phyloP scores from a whole-genome alignment of 2,329 filamentous ascomycete genomes.

The Ophiostoma pallidulum region DNA sequence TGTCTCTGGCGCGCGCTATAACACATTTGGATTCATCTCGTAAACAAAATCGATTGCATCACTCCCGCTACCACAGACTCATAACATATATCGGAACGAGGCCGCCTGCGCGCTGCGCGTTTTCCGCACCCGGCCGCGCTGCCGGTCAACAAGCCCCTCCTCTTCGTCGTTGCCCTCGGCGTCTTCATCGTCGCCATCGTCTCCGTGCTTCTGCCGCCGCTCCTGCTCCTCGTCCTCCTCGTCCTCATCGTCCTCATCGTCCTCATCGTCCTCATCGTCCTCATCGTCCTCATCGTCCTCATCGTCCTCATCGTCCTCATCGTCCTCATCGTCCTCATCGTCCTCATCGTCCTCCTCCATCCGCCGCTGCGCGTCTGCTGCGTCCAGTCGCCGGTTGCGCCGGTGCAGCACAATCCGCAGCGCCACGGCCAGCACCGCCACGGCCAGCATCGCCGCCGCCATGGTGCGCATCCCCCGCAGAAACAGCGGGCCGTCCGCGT shows the following conservation, averaged over 20 bases:
- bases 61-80: background rate
- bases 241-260: slow-evolving; percentile 23
- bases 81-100: slow-evolving; percentile 11
- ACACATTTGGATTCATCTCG: no score
- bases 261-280: slow-evolving; percentile 24
- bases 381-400: slow-evolving; percentile 40
- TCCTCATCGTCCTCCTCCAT: slow-evolving; percentile 23
- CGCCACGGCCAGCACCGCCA: slow-evolving; percentile 44
- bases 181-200: background rate
- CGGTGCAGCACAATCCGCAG: slow-evolving; percentile 45
- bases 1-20: no score
- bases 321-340: background rate
- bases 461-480: slow-evolving; percentile 53
- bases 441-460: slow-evolving; percentile 51
- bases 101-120: background rate
- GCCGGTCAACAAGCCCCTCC: background rate
- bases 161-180: slow-evolving; percentile 2
- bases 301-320: background rate
- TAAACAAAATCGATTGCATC: no score
- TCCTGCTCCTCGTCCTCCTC: background rate
- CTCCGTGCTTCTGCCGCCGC: no score
- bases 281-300: slow-evolving; percentile 4
- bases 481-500: slow-evolving; percentile 51
- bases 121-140: background rate
- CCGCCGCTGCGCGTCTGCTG: slow-evolving; percentile 22